phyloP scores from a whole-genome alignment of 495 filamentous ascomycete species.

The Annulohypoxylon nitens region DNA sequence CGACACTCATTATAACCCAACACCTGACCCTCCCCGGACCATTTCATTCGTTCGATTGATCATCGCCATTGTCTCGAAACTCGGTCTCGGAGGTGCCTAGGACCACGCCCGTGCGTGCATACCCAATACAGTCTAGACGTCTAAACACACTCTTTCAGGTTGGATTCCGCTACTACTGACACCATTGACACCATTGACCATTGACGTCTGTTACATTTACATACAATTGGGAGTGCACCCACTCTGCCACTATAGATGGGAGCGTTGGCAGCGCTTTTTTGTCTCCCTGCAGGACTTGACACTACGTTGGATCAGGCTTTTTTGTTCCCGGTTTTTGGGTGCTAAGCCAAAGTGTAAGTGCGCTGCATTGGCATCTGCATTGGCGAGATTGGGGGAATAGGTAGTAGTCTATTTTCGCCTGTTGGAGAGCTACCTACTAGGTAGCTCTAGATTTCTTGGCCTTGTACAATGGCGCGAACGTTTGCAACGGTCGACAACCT shows the following conservation, averaged over 20 bases:
- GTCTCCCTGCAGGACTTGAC: conserved; percentile 17
- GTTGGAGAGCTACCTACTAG: neutral
- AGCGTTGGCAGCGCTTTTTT: conserved; percentile 18
- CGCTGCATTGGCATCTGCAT: conserved; percentile 4
- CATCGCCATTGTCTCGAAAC: conserved; percentile 33
- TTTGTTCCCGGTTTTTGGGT: conserved; percentile 5
- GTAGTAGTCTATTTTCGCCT: neutral
- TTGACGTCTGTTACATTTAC: conserved; percentile 17
- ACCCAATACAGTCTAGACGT: conserved; percentile 9
- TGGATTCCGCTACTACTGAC: neutral
- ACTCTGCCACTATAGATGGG: conserved; percentile 14
- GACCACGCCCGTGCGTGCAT: conserved; percentile 38
- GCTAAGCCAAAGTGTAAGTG: conserved; percentile 21
- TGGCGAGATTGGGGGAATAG: conserved; percentile 15
- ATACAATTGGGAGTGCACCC: conserved; percentile 17
- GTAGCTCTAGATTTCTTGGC: conserved; percentile 36
- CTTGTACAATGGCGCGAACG: conserved; percentile 29
- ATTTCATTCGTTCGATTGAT: conserved; percentile 32
- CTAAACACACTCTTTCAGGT: conserved; percentile 10
- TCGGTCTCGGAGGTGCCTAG: conserved; percentile 24
- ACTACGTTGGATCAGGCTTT: conserved; percentile 22
- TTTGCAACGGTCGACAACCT: conserved; percentile 27
- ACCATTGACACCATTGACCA: neutral
- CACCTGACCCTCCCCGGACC: conserved; percentile 7
- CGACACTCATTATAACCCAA: conserved; percentile 23